Percentiles rank a stretch among this genome's conserved stretches.
These are phyloP conservation scores for Rhodotorula graminis DNA, from an alignment of 768 basidiomycete species.

Conservation along the genomic window DNA sequence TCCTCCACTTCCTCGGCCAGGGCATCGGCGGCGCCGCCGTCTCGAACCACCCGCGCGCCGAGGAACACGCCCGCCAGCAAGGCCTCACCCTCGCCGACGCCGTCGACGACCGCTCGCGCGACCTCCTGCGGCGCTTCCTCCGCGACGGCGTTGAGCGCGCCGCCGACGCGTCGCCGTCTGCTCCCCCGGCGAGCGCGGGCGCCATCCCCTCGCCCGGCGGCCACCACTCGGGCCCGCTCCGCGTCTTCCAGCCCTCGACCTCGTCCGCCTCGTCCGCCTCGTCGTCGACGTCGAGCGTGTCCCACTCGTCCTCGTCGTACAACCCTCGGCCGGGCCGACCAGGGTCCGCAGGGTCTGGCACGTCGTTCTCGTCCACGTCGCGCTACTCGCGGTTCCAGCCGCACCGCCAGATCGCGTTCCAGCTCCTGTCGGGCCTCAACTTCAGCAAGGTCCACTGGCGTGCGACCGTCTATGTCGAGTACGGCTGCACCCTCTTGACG, in stretches of 20 bases:
- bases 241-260: not conserved
- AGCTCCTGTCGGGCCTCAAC: not conserved
- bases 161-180: not conserved
- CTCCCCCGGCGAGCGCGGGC: not conserved
- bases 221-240: not conserved
- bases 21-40: not conserved
- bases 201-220: not conserved
- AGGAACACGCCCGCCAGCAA: not conserved
- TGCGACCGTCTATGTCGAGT: not conserved
- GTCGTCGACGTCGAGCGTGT: too few relatives aligned
- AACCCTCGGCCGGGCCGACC: not conserved
- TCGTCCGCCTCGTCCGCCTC: not conserved
- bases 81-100: not conserved
- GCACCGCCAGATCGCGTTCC: not conserved
- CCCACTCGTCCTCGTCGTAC: too few relatives aligned
- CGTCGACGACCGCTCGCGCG: not conserved
- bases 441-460: constrained; percentile 3
- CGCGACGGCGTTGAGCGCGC: not conserved
- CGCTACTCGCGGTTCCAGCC: too few relatives aligned
- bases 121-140: not conserved
- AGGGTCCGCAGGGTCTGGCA: not conserved
- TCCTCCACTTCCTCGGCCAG: constrained; percentile 12
- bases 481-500: constrained; percentile 24
- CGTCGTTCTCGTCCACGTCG: not conserved
- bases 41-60: not conserved